Percentiles rank a stretch among this genome's conserved stretches.
Evolutionary conservation across 441 rosid genomes (phyloP).

Genomic region (Pelargonium exstipulatum): DNA sequence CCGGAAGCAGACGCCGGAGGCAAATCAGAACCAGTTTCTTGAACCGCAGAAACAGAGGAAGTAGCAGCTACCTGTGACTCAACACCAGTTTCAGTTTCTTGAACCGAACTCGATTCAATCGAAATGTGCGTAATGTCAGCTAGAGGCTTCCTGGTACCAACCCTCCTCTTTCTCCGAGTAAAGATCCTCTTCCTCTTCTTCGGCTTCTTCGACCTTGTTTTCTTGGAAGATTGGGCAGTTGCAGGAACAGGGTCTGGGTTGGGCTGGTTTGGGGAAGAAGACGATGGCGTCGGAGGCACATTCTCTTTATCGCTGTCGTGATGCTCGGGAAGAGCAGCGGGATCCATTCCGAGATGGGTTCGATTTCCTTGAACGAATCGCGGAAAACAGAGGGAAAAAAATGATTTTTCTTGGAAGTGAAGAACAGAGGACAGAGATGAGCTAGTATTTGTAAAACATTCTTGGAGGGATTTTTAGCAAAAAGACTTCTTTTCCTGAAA

Average conservation of each 20-base stretch:
- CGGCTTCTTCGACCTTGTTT: not conserved
- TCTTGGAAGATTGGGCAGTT: not conserved
- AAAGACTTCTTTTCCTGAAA: not conserved
- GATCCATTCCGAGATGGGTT: not conserved
- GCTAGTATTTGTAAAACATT: not conserved
- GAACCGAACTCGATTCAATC: not conserved
- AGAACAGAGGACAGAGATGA: not conserved
- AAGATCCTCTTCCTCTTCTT: not conserved
- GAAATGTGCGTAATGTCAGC: not conserved
- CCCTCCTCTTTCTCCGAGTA: not conserved
- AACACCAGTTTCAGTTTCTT: not conserved
- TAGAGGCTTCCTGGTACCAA: not conserved
- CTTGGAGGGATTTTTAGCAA: not conserved
- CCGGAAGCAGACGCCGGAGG: not conserved
- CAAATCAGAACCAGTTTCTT: not conserved
- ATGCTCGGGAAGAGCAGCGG: not conserved
- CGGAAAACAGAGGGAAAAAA: not conserved
- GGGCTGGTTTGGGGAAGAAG: not conserved
- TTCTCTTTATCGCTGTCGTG: conserved; percentile 1
- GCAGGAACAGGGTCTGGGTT: not conserved
- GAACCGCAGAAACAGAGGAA: not conserved
- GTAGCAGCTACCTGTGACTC: not conserved
- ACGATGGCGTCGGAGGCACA: not conserved
- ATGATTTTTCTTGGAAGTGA: not conserved
- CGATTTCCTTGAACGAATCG: not conserved